These are phyloP conservation scores for Fusarium staphyleae DNA, from an alignment of 2,329 filamentous ascomycete genomes.

Conservation along the genomic window DNA sequence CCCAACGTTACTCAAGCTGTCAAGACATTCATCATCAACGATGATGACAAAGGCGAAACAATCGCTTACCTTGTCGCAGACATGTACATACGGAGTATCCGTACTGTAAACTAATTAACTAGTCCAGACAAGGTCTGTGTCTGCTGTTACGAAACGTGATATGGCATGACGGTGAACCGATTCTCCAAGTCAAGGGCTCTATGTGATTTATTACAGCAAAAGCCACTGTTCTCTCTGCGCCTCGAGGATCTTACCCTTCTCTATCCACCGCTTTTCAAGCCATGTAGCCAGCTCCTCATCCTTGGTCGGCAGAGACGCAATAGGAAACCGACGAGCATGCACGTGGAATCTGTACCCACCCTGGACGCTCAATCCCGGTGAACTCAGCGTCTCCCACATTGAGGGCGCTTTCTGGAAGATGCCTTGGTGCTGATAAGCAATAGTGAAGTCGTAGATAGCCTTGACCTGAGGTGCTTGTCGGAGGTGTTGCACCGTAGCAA, in stretches of 20 bases:
- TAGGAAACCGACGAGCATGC: constrained; percentile 55
- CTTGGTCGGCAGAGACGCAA: constrained; percentile 56
- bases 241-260: constrained; percentile 61
- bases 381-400: constrained; percentile 61
- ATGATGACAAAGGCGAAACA: constrained; percentile 7
- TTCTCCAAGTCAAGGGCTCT: neutral
- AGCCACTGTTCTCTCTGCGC: constrained; percentile 32
- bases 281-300: constrained; percentile 59
- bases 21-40: constrained; percentile 4
- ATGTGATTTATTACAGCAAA: neutral
- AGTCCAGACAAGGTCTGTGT: neutral
- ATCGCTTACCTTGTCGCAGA: neutral
- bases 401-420: constrained; percentile 56
- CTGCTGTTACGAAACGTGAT: constrained; percentile 1
- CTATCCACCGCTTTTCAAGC: constrained; percentile 61
- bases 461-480: constrained; percentile 58
- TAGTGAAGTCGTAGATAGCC: constrained; percentile 63
- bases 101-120: too few species aligned
- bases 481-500: constrained; percentile 64
- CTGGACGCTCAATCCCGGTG: constrained; percentile 47
- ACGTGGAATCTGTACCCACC: constrained; percentile 58
- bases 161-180: neutral
- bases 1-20: too few species aligned
- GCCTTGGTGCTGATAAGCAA: constrained; percentile 57
- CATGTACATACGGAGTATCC: neutral